phyloP scores from a whole-genome alignment of 2,329 filamentous ascomycete species.

The Venturia aucupariae region DNA sequence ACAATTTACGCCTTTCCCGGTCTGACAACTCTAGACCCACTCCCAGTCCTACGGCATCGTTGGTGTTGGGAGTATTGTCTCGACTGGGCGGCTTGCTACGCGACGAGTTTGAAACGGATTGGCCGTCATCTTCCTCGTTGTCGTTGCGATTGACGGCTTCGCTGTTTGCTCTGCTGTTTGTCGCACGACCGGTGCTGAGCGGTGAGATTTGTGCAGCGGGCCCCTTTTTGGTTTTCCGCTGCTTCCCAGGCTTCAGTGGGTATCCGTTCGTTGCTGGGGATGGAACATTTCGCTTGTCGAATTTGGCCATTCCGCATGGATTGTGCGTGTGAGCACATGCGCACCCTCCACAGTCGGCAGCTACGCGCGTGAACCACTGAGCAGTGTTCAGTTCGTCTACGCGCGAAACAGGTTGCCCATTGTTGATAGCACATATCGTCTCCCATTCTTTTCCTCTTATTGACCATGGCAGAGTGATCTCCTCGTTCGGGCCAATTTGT shows the following conservation, averaged over 20 bases:
- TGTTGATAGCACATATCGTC: slow-evolving; percentile 21
- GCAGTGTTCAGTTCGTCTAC: slow-evolving; percentile 49
- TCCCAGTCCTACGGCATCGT: slow-evolving; percentile 31
- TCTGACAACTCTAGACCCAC: slow-evolving; percentile 47
- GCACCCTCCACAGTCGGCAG: slow-evolving; percentile 72
- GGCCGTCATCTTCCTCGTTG: slow-evolving; percentile 49
- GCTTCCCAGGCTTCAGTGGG: slow-evolving; percentile 25
- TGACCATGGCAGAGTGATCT: slow-evolving; percentile 57
- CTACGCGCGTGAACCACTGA: slow-evolving; percentile 58
- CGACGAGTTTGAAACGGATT: slow-evolving; percentile 48
- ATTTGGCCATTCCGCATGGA: slow-evolving; percentile 26
- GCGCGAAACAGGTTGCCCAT: slow-evolving; percentile 47
- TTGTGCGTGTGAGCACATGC: slow-evolving; percentile 50
- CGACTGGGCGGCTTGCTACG: slow-evolving; percentile 49
- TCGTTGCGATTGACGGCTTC: slow-evolving; percentile 42
- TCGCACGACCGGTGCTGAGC: slow-evolving; percentile 41
- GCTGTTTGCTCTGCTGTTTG: slow-evolving; percentile 51
- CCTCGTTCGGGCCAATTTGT: slow-evolving; percentile 62
- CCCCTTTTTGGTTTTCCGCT: slow-evolving; percentile 36
- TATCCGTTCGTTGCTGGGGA: slow-evolving; percentile 18
- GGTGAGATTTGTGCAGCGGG: slow-evolving; percentile 44
- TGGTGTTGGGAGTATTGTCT: slow-evolving; percentile 50
- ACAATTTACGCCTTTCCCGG: slow-evolving; percentile 53
- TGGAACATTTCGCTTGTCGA: slow-evolving; percentile 23
- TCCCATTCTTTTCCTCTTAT: slow-evolving; percentile 26